phyloP scores from a whole-genome alignment of 2,329 filamentous ascomycete genomes.

The Sphaerulina musiva region DNA sequence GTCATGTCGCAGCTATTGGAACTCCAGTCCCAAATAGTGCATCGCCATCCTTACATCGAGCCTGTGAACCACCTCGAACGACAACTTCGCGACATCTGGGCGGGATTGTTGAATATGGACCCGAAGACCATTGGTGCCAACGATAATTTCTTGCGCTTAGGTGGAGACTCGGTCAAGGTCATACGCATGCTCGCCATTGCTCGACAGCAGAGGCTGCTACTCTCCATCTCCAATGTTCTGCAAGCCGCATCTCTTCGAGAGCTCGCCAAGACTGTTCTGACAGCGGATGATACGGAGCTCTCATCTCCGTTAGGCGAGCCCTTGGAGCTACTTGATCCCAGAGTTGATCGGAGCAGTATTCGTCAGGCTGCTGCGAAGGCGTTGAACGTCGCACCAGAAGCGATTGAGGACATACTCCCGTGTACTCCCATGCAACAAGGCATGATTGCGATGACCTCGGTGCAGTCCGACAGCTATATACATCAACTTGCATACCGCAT shows the following conservation, averaged over 20 bases:
- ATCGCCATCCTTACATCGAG: background rate
- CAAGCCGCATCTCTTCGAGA: slow-evolving; percentile 23
- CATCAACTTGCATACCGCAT: slow-evolving; percentile 33
- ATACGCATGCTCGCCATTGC: slow-evolving; percentile 41
- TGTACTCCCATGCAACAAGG: slow-evolving; percentile 17
- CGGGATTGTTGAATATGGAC: slow-evolving; percentile 4
- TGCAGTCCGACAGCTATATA: slow-evolving; percentile 48
- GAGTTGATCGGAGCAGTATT: background rate
- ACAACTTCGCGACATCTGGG: slow-evolving; percentile 17
- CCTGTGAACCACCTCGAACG: slow-evolving; percentile 2
- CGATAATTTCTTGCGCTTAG: slow-evolving; percentile 42
- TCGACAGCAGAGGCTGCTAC: slow-evolving; percentile 31
- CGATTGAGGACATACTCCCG: slow-evolving; percentile 49
- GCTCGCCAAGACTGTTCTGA: slow-evolving; percentile 15
- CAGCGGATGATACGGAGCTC: too few relatives aligned
- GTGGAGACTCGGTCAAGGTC: slow-evolving; percentile 43
- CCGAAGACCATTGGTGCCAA: slow-evolving; percentile 17
- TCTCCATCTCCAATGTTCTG: slow-evolving; percentile 43
- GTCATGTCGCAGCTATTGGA: slow-evolving; percentile 1
- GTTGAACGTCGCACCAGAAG: background rate
- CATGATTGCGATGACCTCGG: slow-evolving; percentile 49
- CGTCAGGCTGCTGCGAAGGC: background rate
- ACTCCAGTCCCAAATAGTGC: slow-evolving; percentile 3
- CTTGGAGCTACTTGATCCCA: background rate
- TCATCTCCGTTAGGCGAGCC: background rate